Percentiles rank a stretch among this genome's conserved stretches.
These are phyloP conservation scores for Cryptococcus deneoformans DNA, from an alignment of 1,284 basidiomycete species.

Conservation along the genomic window DNA sequence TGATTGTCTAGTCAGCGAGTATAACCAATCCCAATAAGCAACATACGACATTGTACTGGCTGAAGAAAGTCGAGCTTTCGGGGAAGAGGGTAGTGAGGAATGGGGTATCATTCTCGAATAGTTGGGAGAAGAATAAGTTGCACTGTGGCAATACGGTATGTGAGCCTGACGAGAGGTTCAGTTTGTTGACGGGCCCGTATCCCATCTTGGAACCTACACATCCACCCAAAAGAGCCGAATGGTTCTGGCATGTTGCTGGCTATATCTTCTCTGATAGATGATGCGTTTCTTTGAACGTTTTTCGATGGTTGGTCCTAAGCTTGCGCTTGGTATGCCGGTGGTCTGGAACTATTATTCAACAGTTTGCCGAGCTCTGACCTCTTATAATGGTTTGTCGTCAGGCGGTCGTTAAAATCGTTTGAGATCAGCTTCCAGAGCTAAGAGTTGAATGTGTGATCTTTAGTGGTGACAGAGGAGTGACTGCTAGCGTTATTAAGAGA, in stretches of 20 bases:
- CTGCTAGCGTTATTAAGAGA: too few relatives aligned
- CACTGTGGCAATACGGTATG: constrained; percentile 49
- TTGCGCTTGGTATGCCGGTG: too few relatives aligned
- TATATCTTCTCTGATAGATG: too few relatives aligned
- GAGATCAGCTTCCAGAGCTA: too few relatives aligned
- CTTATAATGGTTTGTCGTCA: too few relatives aligned
- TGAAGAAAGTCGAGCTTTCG: constrained; percentile 25
- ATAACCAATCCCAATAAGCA: background rate
- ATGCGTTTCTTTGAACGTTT: too few relatives aligned
- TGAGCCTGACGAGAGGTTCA: constrained; percentile 21
- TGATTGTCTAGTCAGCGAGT: background rate
- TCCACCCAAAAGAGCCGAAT: constrained; percentile 45
- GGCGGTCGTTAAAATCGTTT: too few relatives aligned
- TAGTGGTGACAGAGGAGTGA: background rate
- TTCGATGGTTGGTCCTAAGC: too few relatives aligned
- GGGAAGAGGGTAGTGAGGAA: constrained; percentile 38
- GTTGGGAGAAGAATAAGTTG: constrained; percentile 51
- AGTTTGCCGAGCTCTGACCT: too few relatives aligned
- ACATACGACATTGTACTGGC: constrained; percentile 33
- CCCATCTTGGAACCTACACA: constrained; percentile 30
- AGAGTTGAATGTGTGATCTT: background rate
- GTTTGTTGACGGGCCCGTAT: too few relatives aligned
- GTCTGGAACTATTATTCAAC: too few relatives aligned
- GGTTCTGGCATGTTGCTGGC: constrained; percentile 32
- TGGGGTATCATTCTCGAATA: constrained; percentile 27